A percentile compares a stretch with the other conserved stretches of the same genome.
These are phyloP conservation scores for Bipolaris sorokiniana DNA, from an alignment of 2,329 filamentous ascomycete species.

Conservation along the genomic window DNA sequence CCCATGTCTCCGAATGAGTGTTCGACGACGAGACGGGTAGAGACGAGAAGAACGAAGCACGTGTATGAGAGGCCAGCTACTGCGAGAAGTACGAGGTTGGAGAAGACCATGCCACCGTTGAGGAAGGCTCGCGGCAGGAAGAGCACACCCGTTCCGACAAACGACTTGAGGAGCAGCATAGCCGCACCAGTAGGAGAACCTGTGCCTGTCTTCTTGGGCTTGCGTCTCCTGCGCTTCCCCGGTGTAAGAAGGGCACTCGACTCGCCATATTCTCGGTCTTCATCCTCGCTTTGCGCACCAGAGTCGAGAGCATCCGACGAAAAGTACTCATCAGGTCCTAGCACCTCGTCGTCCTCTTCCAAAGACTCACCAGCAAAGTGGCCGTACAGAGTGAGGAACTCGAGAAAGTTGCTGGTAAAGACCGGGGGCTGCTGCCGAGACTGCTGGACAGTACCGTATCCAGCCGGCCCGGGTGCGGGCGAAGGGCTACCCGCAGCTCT, in stretches of 20 bases:
- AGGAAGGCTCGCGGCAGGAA: slow-evolving; percentile 92
- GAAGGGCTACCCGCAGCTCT: slow-evolving; percentile 72
- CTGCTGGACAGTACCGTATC: slow-evolving; percentile 45
- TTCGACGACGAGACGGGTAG: slow-evolving; percentile 81
- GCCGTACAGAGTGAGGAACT: slow-evolving; percentile 92
- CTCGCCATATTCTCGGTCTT: slow-evolving; percentile 82
- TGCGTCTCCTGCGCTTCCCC: slow-evolving; percentile 72
- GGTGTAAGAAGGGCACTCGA: slow-evolving; percentile 79
- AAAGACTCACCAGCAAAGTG: slow-evolving; percentile 97
- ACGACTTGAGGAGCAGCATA: slow-evolving; percentile 90
- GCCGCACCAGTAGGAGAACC: slow-evolving; percentile 81
- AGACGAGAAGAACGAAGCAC: slow-evolving; percentile 93
- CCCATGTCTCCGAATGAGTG: slow-evolving; percentile 99
- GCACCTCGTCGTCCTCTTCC: slow-evolving; percentile 91
- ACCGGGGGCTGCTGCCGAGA: slow-evolving; percentile 34
- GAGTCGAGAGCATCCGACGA: slow-evolving; percentile 73
- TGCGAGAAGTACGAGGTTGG: slow-evolving; percentile 83
- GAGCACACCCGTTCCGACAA: slow-evolving; percentile 93
- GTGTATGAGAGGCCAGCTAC: slow-evolving; percentile 92
- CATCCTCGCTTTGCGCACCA: slow-evolving; percentile 59
- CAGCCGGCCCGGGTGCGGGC: slow-evolving; percentile 53
- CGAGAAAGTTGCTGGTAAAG: slow-evolving; percentile 90
- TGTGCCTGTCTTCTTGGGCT: slow-evolving; percentile 78
- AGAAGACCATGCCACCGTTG: slow-evolving; percentile 97
- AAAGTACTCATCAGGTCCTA: slow-evolving; percentile 90